Percentiles rank a stretch among this genome's conserved stretches.
These are phyloP conservation scores for Termitomyces sp. DNA, from an alignment of 768 basidiomycete genomes.

Conservation along the genomic window DNA sequence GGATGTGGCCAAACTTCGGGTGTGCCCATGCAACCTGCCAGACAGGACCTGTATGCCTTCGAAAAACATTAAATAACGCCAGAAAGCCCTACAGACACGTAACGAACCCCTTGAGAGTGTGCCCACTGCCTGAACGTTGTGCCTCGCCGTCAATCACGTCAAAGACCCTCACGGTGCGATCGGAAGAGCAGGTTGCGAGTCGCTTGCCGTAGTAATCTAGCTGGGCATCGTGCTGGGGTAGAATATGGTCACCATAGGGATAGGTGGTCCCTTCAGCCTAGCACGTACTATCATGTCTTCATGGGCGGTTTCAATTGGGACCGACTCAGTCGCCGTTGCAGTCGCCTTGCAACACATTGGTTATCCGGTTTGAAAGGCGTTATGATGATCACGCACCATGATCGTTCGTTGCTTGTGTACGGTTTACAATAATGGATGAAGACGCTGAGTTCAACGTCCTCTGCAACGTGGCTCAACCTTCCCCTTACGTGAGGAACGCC, in stretches of 20 bases:
- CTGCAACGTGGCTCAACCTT: not conserved
- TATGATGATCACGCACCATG: constrained; percentile 6
- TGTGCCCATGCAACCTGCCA: constrained; percentile 99
- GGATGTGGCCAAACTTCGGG: constrained; percentile 93
- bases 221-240: constrained; percentile 90
- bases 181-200: constrained; percentile 94
- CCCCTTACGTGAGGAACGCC: not conserved
- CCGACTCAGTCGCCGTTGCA: constrained; percentile 59
- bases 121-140: constrained; percentile 56
- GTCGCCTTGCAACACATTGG: constrained; percentile 31
- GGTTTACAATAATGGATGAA: not conserved
- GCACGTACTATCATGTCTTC: constrained; percentile 95
- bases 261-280: not conserved
- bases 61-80: not conserved
- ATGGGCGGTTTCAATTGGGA: constrained; percentile 92
- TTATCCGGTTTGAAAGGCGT: not conserved
- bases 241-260: constrained; percentile 2
- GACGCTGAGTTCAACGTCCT: not conserved
- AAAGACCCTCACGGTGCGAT: constrained; percentile 93
- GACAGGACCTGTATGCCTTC: constrained; percentile 92
- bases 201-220: constrained; percentile 97
- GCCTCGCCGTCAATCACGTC: constrained; percentile 89
- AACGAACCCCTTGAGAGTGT: constrained; percentile 76
- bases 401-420: not conserved
- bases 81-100: not conserved